These are phyloP conservation scores for thale cress (Arabidopsis thaliana) DNA, from an alignment of 345 rosid genomes.

Conservation along the genomic window TAIR10.1 NC_003070.9:4419001-4419500, in stretches of 20 bases:
- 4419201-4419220: neutral
- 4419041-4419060: no score
- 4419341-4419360: constrained; percentile 6
- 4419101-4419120: neutral
- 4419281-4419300: constrained; percentile 41
- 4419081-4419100: no score
- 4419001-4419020: neutral
- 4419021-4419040: neutral
- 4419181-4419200: neutral
- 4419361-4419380: neutral
- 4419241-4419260: constrained; percentile 2
- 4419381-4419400: neutral
- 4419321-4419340: constrained; percentile 38
- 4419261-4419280: neutral
- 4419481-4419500: constrained; percentile 6
- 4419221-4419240: neutral
- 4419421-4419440: neutral
- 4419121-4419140: neutral
- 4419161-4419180: neutral
- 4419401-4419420: constrained; percentile 6
- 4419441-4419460: constrained; percentile 36
- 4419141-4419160: neutral
- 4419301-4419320: constrained; percentile 21
- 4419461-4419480: constrained; percentile 18
- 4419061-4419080: no score